phyloP scores from a whole-genome alignment of 1,284 basidiomycete species.

The Rhodotorula sp. region DNA sequence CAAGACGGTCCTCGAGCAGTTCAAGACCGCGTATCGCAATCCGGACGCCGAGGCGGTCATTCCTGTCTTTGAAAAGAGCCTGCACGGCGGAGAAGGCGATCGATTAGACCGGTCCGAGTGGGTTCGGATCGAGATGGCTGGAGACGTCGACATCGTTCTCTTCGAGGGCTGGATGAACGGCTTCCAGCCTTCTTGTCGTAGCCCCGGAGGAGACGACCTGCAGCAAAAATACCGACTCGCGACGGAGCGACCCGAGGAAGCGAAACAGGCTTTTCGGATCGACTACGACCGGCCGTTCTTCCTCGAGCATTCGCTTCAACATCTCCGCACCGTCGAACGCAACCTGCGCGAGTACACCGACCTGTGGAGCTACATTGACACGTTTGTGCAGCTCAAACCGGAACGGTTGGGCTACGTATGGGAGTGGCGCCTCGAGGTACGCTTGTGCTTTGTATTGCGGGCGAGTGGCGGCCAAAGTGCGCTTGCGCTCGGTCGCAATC shows the following conservation, averaged over 20 bases:
- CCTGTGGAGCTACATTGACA: conserved; percentile 67
- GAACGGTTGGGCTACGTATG: conserved; percentile 41
- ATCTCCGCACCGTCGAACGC: conserved; percentile 64
- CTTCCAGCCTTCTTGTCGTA: conserved; percentile 43
- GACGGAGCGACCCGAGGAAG: neutral
- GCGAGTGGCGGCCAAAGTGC: too few relatives aligned
- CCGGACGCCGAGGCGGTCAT: conserved; percentile 54
- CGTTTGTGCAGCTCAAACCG: conserved; percentile 64
- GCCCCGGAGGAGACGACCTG: conserved; percentile 45
- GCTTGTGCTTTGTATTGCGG: too few relatives aligned
- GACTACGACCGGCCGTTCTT: conserved; percentile 42
- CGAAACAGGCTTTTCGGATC: conserved; percentile 11
- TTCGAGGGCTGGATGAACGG: conserved; percentile 66
- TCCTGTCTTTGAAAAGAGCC: conserved; percentile 84
- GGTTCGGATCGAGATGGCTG: conserved; percentile 41
- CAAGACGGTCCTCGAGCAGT: conserved; percentile 54
- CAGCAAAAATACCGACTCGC: conserved; percentile 46
- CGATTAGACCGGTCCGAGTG: conserved; percentile 56
- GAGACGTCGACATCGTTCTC: conserved; percentile 74
- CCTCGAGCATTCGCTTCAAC: conserved; percentile 48
- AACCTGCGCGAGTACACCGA: conserved; percentile 59
- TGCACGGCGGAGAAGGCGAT: conserved; percentile 76
- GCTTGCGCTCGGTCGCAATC: too few relatives aligned
- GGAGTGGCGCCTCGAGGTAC: conserved; percentile 44
- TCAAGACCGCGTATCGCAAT: conserved; percentile 51